These are phyloP conservation scores for Suillus discolor DNA, from an alignment of 768 basidiomycete genomes.

Conservation along the genomic window DNA sequence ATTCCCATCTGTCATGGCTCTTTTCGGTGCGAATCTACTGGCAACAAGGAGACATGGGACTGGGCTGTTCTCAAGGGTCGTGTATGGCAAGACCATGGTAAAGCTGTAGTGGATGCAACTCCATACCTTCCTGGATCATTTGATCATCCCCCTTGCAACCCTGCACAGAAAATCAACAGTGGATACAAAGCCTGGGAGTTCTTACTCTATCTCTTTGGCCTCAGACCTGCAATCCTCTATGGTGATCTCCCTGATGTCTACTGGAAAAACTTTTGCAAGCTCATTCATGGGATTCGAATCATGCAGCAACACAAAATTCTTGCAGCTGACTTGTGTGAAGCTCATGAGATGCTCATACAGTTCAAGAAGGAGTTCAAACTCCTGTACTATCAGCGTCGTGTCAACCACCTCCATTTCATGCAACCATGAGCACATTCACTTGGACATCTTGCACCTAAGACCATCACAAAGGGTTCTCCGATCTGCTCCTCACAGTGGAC, in stretches of 20 bases:
- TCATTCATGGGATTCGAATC: conserved; percentile 20
- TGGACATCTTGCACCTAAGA: conserved; percentile 26
- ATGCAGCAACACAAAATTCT: conserved; percentile 23
- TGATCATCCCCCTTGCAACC: conserved; percentile 22
- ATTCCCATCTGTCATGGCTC: conserved; percentile 25
- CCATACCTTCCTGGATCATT: conserved; percentile 20
- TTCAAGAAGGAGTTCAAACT: conserved; percentile 31
- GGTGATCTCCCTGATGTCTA: conserved; percentile 17
- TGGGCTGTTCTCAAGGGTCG: conserved; percentile 32
- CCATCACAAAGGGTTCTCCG: conserved; percentile 22
- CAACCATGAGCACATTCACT: conserved; percentile 28
- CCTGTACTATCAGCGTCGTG: conserved; percentile 26
- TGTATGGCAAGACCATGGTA: conserved; percentile 23
- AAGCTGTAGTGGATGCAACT: conserved; percentile 17
- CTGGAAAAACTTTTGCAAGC: conserved; percentile 24
- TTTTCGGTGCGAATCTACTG: conserved; percentile 17
- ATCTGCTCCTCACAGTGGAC: conserved; percentile 30
- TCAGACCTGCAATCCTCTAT: conserved; percentile 21
- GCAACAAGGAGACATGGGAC: conserved; percentile 31
- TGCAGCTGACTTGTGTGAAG: conserved; percentile 11
- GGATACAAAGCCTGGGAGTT: conserved; percentile 27
- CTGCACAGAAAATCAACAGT: conserved; percentile 23
- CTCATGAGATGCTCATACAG: conserved; percentile 10
- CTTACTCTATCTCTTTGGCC: conserved; percentile 17
- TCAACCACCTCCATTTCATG: conserved; percentile 31